Base-by-base conservation (phyloP, 768 basidiomycete species). In the Tulasnella sp. region DNA sequence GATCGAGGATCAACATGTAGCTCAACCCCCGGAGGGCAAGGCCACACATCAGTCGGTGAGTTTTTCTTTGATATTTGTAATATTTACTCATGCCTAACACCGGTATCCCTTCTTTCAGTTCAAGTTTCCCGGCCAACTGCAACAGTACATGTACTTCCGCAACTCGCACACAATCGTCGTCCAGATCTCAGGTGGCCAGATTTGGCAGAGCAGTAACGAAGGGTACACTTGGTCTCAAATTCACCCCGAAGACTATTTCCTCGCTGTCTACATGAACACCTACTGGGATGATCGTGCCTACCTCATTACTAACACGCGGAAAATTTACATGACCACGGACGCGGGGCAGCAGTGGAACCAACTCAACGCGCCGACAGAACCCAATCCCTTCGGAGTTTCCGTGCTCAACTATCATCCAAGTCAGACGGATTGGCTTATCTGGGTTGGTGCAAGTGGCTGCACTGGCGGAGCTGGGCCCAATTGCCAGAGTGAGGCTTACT, bases 151-250 rank as follows among this genome's bases (percentile, higher is more conserved):
- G 3, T 99, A 93, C 72, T 97, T 99, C 77, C 80, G 80, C 50
- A 76, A 85, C 0, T 92, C 89, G 13, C 66, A 89, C 80, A 93
- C 92, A 0, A 79, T 98, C 58, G 80, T 99, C 30, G 82, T 89
- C 42, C 84, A 88, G 4, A 78, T 96, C 2, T 69, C 70, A 1
- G 92, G 98, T 67, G 71, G 81, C 62, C 77, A 80, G 0, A 76
- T 98, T 56, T 98, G 91, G 91, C 93, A 97, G 73, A 96, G 92
- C 0, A 82, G 81, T 66, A 97, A 93, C 68, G 94, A 99, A 71
- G 96, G 95, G 1, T 92, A 90, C 71, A 83, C 83, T 0, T 99
- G 95, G 94, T 77, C 77, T 44, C 83, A 82, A 61, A 76, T 84
- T 13, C 73, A 70, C 67, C 77, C 80, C 0, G 75, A 74, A 1